Conservation (phyloP, 31 red algal genomes). For the Porphyra umbilicalis region DNA sequence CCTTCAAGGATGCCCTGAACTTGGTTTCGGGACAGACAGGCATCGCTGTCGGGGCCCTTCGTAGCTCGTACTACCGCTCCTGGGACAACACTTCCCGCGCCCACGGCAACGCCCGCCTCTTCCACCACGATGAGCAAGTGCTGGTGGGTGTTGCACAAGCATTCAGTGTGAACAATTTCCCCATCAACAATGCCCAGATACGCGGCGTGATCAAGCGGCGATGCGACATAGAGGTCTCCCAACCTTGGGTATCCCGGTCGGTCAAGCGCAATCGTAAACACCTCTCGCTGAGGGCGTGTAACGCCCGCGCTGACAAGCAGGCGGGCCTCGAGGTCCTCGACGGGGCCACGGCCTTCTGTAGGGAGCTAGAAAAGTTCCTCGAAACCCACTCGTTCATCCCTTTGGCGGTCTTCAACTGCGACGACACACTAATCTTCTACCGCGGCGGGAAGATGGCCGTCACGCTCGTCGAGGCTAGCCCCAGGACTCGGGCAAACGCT, state of each 20-base stretch:
- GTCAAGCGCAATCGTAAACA: background rate
- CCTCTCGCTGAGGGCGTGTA: background rate
- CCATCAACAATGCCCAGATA: background rate
- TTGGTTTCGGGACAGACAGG: background rate
- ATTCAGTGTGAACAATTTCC: background rate
- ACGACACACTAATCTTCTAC: background rate
- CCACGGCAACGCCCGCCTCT: background rate
- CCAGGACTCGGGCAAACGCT: background rate
- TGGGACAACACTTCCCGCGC: background rate
- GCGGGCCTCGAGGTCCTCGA: background rate
- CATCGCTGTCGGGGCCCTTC: background rate
- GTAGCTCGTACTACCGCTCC: background rate
- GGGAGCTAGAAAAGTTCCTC: background rate
- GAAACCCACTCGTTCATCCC: background rate
- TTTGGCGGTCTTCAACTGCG: background rate
- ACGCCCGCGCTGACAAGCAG: background rate
- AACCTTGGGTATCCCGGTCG: background rate
- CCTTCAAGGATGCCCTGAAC: background rate
- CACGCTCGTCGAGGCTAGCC: too few species aligned
- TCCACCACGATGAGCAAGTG: background rate
- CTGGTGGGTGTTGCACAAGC: background rate
- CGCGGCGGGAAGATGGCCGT: background rate
- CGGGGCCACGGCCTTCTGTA: background rate
- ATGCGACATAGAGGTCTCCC: background rate
- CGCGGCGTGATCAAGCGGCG: background rate